A percentile compares a stretch with the other conserved stretches of the same genome.
These are phyloP conservation scores for Xylariaceae sp. DNA, from an alignment of 2,329 filamentous ascomycete genomes.

Conservation along the genomic window DNA sequence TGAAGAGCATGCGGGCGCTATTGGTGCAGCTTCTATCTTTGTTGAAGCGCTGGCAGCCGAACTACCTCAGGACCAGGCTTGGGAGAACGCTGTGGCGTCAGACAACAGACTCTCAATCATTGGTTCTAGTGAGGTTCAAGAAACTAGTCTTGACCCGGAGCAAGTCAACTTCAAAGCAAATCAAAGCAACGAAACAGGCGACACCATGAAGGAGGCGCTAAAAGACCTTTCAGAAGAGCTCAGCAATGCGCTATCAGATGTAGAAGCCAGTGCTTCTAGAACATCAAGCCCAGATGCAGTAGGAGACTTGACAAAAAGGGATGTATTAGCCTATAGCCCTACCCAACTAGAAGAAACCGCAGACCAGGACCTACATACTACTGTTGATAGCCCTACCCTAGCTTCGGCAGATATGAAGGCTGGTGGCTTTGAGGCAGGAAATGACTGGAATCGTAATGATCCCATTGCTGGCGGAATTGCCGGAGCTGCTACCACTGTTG, in stretches of 20 bases:
- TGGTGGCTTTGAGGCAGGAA: not conserved
- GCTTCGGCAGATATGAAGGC: not conserved
- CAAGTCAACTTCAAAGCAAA: not conserved
- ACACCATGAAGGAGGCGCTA: not conserved
- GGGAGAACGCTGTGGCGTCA: not conserved
- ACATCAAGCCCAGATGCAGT: not conserved
- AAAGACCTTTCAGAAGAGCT: not conserved
- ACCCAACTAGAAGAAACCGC: not conserved
- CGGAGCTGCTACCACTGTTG: constrained; percentile 15
- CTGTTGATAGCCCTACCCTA: no score
- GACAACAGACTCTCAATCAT: not conserved
- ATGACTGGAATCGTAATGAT: not conserved
- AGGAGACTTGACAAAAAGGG: not conserved
- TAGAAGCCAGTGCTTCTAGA: not conserved
- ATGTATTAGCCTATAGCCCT: not conserved
- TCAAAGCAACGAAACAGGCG: not conserved
- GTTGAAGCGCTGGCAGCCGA: not conserved
- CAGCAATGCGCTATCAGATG: not conserved
- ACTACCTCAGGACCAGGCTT: not conserved
- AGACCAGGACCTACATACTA: no score
- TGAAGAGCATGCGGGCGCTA: constrained; percentile 13
- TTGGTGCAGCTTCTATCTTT: constrained; percentile 13
- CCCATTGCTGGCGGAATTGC: constrained; percentile 12
- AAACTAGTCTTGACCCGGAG: not conserved
- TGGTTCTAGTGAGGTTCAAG: not conserved